Evolutionary conservation across 176 grass and related monocot species (phyloP).

Genomic region (maize (Zea mays)): Zm-B73-REFERENCE-NAM-5.0 NC_050096.1:296269501-296270000

Average conservation of each 20-base stretch:
- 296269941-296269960: slow-evolving; percentile 45
- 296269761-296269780: slow-evolving; percentile 41
- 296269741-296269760: slow-evolving; percentile 32
- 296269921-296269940: slow-evolving; percentile 37
- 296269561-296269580: not conserved
- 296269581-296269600: slow-evolving; percentile 24
- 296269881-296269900: slow-evolving; percentile 45
- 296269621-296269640: slow-evolving; percentile 73
- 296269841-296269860: slow-evolving; percentile 41
- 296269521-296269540: slow-evolving; percentile 62
- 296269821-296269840: slow-evolving; percentile 41
- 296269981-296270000: slow-evolving; percentile 46
- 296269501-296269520: slow-evolving; percentile 70
- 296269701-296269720: slow-evolving; percentile 32
- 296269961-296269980: slow-evolving; percentile 56
- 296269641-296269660: slow-evolving; percentile 49
- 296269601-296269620: slow-evolving; percentile 60
- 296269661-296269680: slow-evolving; percentile 49
- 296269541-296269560: slow-evolving; percentile 12
- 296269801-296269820: slow-evolving; percentile 26
- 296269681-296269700: slow-evolving; percentile 36
- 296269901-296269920: slow-evolving; percentile 43
- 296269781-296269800: slow-evolving; percentile 35
- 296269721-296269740: slow-evolving; percentile 43
- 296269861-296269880: slow-evolving; percentile 38